Conservation (phyloP, 768 basidiomycete genomes). For the Amanita exitialis region DNA sequence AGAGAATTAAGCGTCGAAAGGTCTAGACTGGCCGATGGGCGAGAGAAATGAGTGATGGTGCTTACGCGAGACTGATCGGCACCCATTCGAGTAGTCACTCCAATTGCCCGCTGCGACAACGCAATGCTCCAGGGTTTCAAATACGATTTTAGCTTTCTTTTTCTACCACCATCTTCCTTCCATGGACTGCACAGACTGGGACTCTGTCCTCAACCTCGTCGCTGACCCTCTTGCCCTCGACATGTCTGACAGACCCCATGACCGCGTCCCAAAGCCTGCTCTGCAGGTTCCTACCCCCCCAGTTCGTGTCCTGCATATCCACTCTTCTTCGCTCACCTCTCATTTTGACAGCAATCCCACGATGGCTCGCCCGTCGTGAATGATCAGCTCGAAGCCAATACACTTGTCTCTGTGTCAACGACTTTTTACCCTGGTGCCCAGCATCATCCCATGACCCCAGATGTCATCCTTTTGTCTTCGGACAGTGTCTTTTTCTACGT, state of each 20-base stretch:
- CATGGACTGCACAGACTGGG: slow-evolving; percentile 35
- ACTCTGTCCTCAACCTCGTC: slow-evolving; percentile 53
- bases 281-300: slow-evolving; percentile 57
- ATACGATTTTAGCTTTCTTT: slow-evolving; percentile 2
- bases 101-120: not conserved
- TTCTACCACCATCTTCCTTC: slow-evolving; percentile 9
- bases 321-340: not conserved
- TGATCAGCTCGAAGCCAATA: slow-evolving; percentile 22
- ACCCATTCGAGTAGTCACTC: not conserved
- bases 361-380: slow-evolving; percentile 34
- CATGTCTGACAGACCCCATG: slow-evolving; percentile 26
- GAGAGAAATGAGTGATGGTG: not conserved
- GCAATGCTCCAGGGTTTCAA: slow-evolving; percentile 6
- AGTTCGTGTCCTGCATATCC: slow-evolving; percentile 23
- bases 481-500: slow-evolving; percentile 84
- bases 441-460: slow-evolving; percentile 43
- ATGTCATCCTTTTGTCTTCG: slow-evolving; percentile 56
- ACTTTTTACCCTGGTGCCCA: slow-evolving; percentile 70
- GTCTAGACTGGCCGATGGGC: slow-evolving; percentile 3
- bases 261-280: slow-evolving; percentile 12
- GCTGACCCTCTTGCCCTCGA: slow-evolving; percentile 34
- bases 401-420: slow-evolving; percentile 68
- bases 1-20: slow-evolving; percentile 46
- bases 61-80: not conserved
- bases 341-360: slow-evolving; percentile 28